Conservation (phyloP, 805 yeast genomes). For the Candida caryicola region DNA sequence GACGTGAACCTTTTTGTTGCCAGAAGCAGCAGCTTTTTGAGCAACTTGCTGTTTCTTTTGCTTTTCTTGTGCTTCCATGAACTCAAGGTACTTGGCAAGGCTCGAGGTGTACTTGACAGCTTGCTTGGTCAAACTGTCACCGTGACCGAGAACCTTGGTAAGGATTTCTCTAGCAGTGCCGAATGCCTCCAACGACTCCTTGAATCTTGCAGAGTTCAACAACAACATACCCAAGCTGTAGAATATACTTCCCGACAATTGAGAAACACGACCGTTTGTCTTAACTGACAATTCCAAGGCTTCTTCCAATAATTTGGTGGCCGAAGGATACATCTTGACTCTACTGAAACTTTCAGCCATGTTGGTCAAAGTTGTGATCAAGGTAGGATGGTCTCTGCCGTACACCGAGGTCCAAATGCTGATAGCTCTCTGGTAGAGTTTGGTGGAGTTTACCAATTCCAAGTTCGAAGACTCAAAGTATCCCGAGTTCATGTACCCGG, state of each 20-base stretch:
- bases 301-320: constrained; percentile 51
- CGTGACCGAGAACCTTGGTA: constrained; percentile 59
- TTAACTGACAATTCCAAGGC: constrained; percentile 51
- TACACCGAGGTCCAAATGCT: constrained; percentile 56
- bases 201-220: constrained; percentile 49
- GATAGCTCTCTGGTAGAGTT: constrained; percentile 58
- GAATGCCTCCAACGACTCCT: constrained; percentile 55
- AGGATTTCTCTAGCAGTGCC: constrained; percentile 57
- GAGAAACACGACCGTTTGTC: constrained; percentile 57
- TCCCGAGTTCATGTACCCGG: constrained; percentile 73
- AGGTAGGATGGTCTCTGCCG: constrained; percentile 68
- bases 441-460: constrained; percentile 58
- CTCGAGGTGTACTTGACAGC: constrained; percentile 62
- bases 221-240: constrained; percentile 59
- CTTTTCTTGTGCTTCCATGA: constrained; percentile 36
- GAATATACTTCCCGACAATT: constrained; percentile 60
- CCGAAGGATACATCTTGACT: constrained; percentile 44
- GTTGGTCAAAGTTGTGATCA: constrained; percentile 60
- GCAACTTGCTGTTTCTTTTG: constrained; percentile 20
- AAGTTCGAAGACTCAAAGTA: constrained; percentile 62
- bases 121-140: constrained; percentile 65
- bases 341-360: constrained; percentile 58
- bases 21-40: constrained; percentile 21
- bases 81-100: constrained; percentile 48
- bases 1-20: constrained; percentile 18